These are phyloP conservation scores for Chlamydomonas reinhardtii DNA, from an alignment of 163 green algal species.

Conservation along the genomic window DNA sequence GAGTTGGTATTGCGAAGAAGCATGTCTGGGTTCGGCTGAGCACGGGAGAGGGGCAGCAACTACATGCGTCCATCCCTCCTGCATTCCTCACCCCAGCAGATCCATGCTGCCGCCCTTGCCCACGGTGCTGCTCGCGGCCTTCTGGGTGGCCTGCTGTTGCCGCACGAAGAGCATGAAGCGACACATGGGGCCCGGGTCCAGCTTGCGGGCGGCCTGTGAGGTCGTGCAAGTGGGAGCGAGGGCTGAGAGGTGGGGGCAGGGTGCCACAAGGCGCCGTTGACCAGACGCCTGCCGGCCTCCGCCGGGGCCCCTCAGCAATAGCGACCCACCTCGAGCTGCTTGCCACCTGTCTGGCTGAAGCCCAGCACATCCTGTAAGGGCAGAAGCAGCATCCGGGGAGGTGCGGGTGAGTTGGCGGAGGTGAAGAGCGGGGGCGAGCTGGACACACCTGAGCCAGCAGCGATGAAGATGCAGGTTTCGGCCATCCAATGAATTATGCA, in stretches of 20 bases:
- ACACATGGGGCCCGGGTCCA: slow-evolving; percentile 25
- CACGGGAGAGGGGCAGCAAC: no score
- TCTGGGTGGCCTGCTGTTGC: slow-evolving; percentile 39
- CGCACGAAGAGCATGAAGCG: slow-evolving; percentile 46
- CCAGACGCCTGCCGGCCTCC: no score
- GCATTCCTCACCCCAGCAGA: slow-evolving; percentile 15
- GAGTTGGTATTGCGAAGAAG: no score
- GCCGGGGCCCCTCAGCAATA: no score
- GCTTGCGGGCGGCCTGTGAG: slow-evolving; percentile 21
- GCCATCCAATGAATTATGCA: no score
- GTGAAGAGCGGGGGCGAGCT: no score
- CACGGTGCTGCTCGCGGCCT: slow-evolving; percentile 25
- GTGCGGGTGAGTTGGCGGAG: no score
- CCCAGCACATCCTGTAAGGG: slow-evolving; percentile 10
- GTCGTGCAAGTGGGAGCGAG: background rate
- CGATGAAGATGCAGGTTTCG: no score
- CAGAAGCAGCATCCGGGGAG: no score
- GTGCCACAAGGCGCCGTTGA: no score
- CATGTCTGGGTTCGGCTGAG: no score
- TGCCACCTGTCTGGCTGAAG: slow-evolving; percentile 29
- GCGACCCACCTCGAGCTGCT: slow-evolving; percentile 22
- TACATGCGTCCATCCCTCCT: background rate
- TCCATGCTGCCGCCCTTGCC: slow-evolving; percentile 30
- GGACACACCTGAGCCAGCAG: no score
- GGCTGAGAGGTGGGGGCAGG: background rate